phyloP scores from a whole-genome alignment of 495 filamentous ascomycete genomes.

The Penicillium bialowiezense region DNA sequence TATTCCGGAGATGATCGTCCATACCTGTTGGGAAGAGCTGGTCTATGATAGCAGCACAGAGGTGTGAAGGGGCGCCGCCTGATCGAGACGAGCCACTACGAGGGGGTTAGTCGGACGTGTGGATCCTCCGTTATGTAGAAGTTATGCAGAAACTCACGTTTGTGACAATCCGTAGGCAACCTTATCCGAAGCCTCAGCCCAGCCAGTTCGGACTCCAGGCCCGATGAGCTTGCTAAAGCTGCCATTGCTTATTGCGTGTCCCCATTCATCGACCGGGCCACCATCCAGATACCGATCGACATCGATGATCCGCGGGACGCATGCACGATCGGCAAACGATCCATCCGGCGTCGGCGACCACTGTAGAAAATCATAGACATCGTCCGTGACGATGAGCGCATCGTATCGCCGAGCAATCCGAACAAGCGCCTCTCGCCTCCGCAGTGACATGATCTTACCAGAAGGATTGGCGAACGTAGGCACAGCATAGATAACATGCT shows the following conservation, averaged over 20 bases:
- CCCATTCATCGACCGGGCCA: conserved; percentile 56
- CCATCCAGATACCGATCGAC: conserved; percentile 65
- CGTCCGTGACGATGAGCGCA: conserved; percentile 77
- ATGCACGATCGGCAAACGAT: conserved; percentile 34
- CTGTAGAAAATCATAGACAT: conserved; percentile 87
- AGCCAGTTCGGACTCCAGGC: conserved; percentile 76
- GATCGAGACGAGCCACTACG: conserved; percentile 63
- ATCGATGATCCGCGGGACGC: conserved; percentile 70
- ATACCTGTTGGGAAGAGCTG: conserved; percentile 53
- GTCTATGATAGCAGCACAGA: conserved; percentile 62
- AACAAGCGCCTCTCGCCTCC: conserved; percentile 60
- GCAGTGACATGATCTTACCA: conserved; percentile 65
- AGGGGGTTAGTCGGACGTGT: not conserved
- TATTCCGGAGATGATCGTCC: conserved; percentile 47
- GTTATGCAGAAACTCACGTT: no score
- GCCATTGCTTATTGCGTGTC: conserved; percentile 76
- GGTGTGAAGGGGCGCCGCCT: conserved; percentile 73
- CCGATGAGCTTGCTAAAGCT: conserved; percentile 83
- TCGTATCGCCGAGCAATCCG: conserved; percentile 67
- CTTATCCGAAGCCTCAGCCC: conserved; percentile 70
- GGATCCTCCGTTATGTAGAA: no score
- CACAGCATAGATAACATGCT: conserved; percentile 79
- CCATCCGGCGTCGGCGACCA: conserved; percentile 51
- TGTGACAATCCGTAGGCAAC: conserved; percentile 66
- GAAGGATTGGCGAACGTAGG: conserved; percentile 84